These are phyloP conservation scores for Candida jianshihensis DNA, from an alignment of 805 yeast species.

Conservation along the genomic window DNA sequence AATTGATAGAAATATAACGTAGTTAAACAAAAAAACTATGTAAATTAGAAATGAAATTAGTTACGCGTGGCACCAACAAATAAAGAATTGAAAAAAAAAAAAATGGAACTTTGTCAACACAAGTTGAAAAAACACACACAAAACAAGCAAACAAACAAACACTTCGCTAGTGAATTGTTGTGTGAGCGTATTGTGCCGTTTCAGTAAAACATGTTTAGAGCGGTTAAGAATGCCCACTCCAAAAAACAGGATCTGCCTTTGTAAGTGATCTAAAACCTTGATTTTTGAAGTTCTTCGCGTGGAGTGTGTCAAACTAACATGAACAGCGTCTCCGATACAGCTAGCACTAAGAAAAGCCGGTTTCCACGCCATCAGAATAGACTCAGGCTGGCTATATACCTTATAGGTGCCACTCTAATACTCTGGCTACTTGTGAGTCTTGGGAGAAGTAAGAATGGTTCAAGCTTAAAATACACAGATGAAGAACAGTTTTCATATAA, in stretches of 20 bases:
- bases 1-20: too few relatives aligned
- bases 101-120: not conserved
- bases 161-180: too few relatives aligned
- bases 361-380: too few relatives aligned
- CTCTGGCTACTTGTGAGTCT: not conserved
- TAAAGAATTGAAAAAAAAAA: not conserved
- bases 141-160: not conserved
- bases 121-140: not conserved
- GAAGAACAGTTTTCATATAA: slow-evolving; percentile 9
- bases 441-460: not conserved
- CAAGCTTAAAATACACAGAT: slow-evolving; percentile 3
- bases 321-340: too few relatives aligned
- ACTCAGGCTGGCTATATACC: not conserved
- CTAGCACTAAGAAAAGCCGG: too few relatives aligned
- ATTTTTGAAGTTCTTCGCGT: too few relatives aligned
- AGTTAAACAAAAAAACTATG: too few relatives aligned
- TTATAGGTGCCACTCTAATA: not conserved
- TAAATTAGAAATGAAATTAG: too few relatives aligned
- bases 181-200: too few relatives aligned
- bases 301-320: too few relatives aligned
- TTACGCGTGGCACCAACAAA: not conserved
- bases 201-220: slow-evolving; percentile 7
- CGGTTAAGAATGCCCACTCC: slow-evolving; percentile 25
- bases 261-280: too few relatives aligned
- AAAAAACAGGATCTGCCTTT: slow-evolving; percentile 44